Evolutionary conservation across 768 basidiomycete species (phyloP), one percentile per base, ranked within the genome.

Genomic region (Obba rivulosa): DNA sequence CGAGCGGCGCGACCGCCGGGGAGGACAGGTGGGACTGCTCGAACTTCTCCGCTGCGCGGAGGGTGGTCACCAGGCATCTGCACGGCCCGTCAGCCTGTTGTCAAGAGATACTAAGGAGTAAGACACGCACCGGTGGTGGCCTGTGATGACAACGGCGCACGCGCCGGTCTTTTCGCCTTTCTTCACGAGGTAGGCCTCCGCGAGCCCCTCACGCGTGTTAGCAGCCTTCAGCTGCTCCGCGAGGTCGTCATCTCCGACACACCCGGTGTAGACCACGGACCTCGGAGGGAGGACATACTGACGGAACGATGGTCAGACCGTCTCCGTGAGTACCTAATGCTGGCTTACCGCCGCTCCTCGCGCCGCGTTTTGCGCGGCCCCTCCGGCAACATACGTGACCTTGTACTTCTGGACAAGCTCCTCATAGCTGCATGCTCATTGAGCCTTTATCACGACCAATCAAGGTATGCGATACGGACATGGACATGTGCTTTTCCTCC

Each of bases 311-410:
- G 52, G 36, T 24, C 14, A 48, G 23, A 11, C 3, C 9, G 20
- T 16, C 24, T n/a, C 22, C 11, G 38, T 16, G 34, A 35, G 8
- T 13, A 34, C 36, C 31, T 23, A 17, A 25, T 21, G 22, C 13
- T 31, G 35, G 69, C 92, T 52, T 67, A 96, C 95, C 39, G 96
- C 93, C 57, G 95, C 96, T 55, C 84, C 94, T 43, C 96, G 88
- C 48, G 95, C 94, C 61, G 94, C 82, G 62, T 99, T 99, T 67
- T 99, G 96, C 23, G 91, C 82, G 23, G 96, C 95, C 60, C 96
- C 96, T 51, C 96, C 96, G 45, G 96, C 95, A 45, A 98, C 94
- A 61, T 93, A 99, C 43, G 83, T 85, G 44, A 92, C 79, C 51
- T 85, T 59, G 66, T 87, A 69, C 51, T 91, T 76, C 50, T 77